phyloP scores from a whole-genome alignment of 306 rosid genomes.

The Nissolia schottii region DNA sequence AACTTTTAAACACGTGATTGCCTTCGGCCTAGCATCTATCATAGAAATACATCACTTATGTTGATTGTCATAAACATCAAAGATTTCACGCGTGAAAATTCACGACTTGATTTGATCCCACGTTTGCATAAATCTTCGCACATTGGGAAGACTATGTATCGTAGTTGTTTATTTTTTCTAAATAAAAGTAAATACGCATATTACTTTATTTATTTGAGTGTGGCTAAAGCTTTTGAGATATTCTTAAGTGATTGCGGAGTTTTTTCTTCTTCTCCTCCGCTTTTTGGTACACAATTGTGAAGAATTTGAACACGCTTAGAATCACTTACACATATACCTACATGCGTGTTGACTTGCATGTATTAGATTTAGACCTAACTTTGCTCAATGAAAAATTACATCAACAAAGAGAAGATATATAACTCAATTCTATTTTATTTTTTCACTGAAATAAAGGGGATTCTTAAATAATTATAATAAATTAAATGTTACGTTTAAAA shows the following conservation, averaged over 20 bases:
- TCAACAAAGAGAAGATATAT: not conserved
- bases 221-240: not conserved
- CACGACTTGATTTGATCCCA: slow-evolving; percentile 22
- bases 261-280: no score
- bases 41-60: not conserved
- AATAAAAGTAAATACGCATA: not conserved
- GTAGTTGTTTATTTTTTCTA: not conserved
- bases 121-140: slow-evolving; percentile 10
- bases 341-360: no score
- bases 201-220: not conserved
- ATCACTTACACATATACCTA: not conserved
- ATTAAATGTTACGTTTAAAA: no score
- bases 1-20: slow-evolving; percentile 17
- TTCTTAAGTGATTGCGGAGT: not conserved
- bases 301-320: not conserved
- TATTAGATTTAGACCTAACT: no score
- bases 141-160: not conserved
- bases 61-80: slow-evolving; percentile 12
- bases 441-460: no score
- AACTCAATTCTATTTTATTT: no score
- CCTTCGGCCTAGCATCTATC: slow-evolving; percentile 9
- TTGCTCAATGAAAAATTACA: not conserved
- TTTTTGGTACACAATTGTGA: not conserved
- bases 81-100: slow-evolving; percentile 26
- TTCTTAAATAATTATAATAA: no score